phyloP scores from a whole-genome alignment of 805 yeast genomes.

The Yarrowia sp. region DNA sequence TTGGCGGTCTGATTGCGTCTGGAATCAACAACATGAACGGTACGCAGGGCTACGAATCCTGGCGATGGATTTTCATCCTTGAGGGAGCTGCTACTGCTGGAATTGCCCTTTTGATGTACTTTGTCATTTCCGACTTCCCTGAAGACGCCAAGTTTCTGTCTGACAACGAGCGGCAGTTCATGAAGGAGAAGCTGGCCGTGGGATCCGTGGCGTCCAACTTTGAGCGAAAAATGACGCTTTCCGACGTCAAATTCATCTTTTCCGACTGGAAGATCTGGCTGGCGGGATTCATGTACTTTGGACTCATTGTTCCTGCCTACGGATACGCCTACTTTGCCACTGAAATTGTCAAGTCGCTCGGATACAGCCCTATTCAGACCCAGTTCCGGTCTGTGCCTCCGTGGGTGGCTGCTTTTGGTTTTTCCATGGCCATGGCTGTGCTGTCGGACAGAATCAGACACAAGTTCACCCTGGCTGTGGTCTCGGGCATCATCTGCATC shows the following conservation, averaged over 20 bases:
- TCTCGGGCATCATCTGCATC: slow-evolving; percentile 53
- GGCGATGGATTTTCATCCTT: slow-evolving; percentile 64
- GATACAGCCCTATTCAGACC: slow-evolving; percentile 73
- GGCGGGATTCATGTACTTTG: slow-evolving; percentile 68
- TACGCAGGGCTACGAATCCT: slow-evolving; percentile 55
- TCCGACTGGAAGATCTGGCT: slow-evolving; percentile 66
- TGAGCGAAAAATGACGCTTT: slow-evolving; percentile 57
- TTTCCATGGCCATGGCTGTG: slow-evolving; percentile 65
- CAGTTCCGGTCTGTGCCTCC: slow-evolving; percentile 86
- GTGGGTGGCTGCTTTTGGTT: slow-evolving; percentile 78
- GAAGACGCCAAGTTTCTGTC: slow-evolving; percentile 66
- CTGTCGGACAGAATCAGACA: slow-evolving; percentile 62
- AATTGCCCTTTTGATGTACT: slow-evolving; percentile 52
- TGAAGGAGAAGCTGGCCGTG: slow-evolving; percentile 65
- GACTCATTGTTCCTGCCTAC: slow-evolving; percentile 71
- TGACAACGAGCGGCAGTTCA: slow-evolving; percentile 59
- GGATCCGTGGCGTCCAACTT: slow-evolving; percentile 60
- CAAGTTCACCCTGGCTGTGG: slow-evolving; percentile 47
- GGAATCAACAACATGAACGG: slow-evolving; percentile 62
- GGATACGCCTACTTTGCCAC: slow-evolving; percentile 82
- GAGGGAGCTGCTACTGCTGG: slow-evolving; percentile 56
- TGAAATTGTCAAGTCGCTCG: slow-evolving; percentile 65
- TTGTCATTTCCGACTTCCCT: slow-evolving; percentile 73
- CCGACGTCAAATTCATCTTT: slow-evolving; percentile 59
- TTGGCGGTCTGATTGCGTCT: slow-evolving; percentile 75